Percentiles rank a stretch among this genome's conserved stretches.
These are phyloP conservation scores for Rhynchospora pubera DNA, from an alignment of 176 grass and related monocot species.

Conservation along the genomic window DNA sequence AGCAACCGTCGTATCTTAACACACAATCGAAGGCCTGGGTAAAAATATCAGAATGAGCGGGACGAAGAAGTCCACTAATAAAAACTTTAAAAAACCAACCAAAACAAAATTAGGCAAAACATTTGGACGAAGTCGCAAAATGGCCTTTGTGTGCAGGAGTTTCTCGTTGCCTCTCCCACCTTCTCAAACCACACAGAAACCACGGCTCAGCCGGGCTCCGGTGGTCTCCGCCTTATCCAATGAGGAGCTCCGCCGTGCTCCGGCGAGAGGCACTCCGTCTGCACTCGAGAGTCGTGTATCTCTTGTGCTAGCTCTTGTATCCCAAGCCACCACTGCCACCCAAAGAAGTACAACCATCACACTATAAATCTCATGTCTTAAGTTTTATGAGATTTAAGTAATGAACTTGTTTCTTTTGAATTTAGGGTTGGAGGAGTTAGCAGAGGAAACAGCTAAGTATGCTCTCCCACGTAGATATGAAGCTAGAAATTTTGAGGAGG, in stretches of 20 bases:
- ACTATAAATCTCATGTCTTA: neutral
- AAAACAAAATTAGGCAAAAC: neutral
- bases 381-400: neutral
- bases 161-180: constrained; percentile 20
- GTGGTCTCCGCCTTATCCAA: constrained; percentile 20
- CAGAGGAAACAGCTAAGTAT: constrained; percentile 56
- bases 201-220: constrained; percentile 6
- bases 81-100: neutral
- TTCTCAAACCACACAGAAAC: constrained; percentile 10
- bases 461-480: constrained; percentile 56
- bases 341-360: constrained; percentile 36
- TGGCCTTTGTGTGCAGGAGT: constrained; percentile 32
- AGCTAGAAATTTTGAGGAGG: constrained; percentile 63
- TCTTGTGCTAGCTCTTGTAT: constrained; percentile 63
- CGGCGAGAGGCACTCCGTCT: neutral
- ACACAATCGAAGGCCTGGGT: too few relatives aligned
- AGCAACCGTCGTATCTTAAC: too few relatives aligned
- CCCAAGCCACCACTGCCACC: constrained; percentile 50
- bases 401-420: constrained; percentile 4
- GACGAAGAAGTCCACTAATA: neutral
- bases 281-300: constrained; percentile 47
- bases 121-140: constrained; percentile 3
- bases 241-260: constrained; percentile 6
- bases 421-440: constrained; percentile 45
- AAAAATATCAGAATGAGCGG: neutral